Percentiles rank a stretch among this genome's conserved stretches.
phyloP scores from a whole-genome alignment of 805 yeast genomes.

The Teunomyces aglyptinius region DNA sequence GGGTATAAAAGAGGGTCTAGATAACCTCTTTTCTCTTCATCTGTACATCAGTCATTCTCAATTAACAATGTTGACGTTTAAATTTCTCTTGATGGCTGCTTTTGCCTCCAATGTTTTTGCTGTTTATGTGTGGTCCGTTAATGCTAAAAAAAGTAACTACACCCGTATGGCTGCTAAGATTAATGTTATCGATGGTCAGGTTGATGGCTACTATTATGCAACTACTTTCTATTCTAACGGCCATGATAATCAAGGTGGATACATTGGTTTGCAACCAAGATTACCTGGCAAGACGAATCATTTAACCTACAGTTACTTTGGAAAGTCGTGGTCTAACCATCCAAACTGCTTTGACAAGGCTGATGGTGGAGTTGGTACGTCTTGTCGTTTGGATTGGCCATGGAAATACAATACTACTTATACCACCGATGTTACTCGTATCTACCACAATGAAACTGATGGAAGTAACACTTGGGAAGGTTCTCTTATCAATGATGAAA shows the following conservation, averaged over 20 bases:
- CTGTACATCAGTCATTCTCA: no score
- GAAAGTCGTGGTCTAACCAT: constrained; percentile 1
- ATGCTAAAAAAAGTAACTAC: background rate
- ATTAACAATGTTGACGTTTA: no score
- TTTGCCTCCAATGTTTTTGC: no score
- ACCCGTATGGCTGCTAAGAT: background rate
- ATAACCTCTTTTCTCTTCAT: no score
- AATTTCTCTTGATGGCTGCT: no score
- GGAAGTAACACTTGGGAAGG: constrained; percentile 4
- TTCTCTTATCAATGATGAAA: constrained; percentile 1
- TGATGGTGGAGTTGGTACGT: constrained; percentile 1
- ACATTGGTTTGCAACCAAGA: constrained; percentile 6
- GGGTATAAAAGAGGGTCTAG: no score
- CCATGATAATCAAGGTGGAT: background rate
- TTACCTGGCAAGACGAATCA: background rate
- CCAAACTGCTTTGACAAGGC: constrained; percentile 4
- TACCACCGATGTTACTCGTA: background rate
- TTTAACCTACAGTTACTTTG: constrained; percentile 8
- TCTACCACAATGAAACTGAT: background rate
- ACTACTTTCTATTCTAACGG: background rate
- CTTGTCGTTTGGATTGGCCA: constrained; percentile 6
- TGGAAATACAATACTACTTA: constrained; percentile 6
- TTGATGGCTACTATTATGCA: background rate
- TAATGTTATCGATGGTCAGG: background rate
- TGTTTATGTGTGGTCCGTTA: background rate